Conservation (phyloP, 2,329 filamentous ascomycete genomes). For the Ophiostoma montium region DNA sequence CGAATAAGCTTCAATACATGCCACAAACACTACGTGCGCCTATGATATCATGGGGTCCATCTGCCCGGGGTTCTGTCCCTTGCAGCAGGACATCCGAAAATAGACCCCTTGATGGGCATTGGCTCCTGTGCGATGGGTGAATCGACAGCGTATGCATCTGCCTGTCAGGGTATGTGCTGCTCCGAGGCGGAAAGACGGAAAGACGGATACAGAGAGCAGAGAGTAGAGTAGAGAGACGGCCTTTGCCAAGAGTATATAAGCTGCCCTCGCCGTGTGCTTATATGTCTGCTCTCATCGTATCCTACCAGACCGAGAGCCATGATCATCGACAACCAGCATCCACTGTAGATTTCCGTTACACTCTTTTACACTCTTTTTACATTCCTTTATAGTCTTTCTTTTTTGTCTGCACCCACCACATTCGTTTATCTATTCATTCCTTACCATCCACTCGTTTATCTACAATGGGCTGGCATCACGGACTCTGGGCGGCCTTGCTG, state of each 20-base stretch:
- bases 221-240: background rate
- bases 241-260: background rate
- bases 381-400: no score
- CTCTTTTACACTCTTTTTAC: no score
- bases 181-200: conserved; percentile 1
- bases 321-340: background rate
- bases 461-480: conserved; percentile 4
- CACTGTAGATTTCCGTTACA: background rate
- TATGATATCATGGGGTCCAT: no score
- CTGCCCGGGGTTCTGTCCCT: no score
- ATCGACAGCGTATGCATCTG: no score
- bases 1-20: no score
- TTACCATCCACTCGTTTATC: background rate
- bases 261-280: background rate
- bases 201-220: background rate
- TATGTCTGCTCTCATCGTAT: background rate
- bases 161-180: no score
- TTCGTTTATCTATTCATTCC: background rate
- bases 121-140: no score
- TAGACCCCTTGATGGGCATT: no score
- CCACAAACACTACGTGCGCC: no score
- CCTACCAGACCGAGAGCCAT: background rate
- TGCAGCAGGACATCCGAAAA: no score
- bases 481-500: conserved; percentile 11
- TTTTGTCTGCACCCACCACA: no score